Percentiles rank a stretch among this genome's conserved stretches.
These are phyloP conservation scores for Ustulina deusta DNA, from an alignment of 2,329 filamentous ascomycete genomes.

Conservation along the genomic window DNA sequence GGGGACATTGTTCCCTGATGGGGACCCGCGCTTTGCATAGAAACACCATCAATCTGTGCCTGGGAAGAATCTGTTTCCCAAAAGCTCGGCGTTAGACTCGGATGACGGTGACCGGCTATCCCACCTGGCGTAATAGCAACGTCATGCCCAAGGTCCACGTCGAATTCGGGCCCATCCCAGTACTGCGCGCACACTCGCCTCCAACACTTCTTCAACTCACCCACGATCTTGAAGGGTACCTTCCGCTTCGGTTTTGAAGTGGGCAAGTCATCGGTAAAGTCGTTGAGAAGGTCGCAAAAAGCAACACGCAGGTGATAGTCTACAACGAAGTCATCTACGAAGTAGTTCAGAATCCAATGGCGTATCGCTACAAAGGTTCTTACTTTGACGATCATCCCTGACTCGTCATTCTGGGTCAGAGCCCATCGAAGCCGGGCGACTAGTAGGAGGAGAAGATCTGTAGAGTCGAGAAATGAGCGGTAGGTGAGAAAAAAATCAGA, in stretches of 20 bases:
- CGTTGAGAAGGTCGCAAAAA: conserved; percentile 86
- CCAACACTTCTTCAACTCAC: conserved; percentile 98
- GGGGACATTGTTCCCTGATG: conserved; percentile 57
- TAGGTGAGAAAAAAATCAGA: conserved; percentile 99
- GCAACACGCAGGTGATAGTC: conserved; percentile 78
- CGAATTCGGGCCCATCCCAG: conserved; percentile 82
- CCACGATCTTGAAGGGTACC: conserved; percentile 83
- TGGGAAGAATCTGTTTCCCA: conserved; percentile 62
- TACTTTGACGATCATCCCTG: conserved; percentile 93
- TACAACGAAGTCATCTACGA: conserved; percentile 89
- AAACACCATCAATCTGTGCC: conserved; percentile 59
- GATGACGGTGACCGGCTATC: conserved; percentile 71
- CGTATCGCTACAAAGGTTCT: conserved; percentile 94
- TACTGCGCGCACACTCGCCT: conserved; percentile 88
- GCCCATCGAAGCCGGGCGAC: conserved; percentile 90
- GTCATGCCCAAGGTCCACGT: conserved; percentile 70
- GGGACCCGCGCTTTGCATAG: conserved; percentile 47
- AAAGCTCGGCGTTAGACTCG: conserved; percentile 65
- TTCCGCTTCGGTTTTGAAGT: conserved; percentile 60
- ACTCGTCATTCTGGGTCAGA: conserved; percentile 80
- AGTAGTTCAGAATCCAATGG: conserved; percentile 99
- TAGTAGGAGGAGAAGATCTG: conserved; percentile 83
- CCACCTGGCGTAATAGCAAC: conserved; percentile 81
- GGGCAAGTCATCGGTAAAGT: conserved; percentile 68
- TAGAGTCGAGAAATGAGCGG: conserved; percentile 83